Base-by-base conservation (phyloP, 208 protist genomes). In the Crithidia mellificae region DNA sequence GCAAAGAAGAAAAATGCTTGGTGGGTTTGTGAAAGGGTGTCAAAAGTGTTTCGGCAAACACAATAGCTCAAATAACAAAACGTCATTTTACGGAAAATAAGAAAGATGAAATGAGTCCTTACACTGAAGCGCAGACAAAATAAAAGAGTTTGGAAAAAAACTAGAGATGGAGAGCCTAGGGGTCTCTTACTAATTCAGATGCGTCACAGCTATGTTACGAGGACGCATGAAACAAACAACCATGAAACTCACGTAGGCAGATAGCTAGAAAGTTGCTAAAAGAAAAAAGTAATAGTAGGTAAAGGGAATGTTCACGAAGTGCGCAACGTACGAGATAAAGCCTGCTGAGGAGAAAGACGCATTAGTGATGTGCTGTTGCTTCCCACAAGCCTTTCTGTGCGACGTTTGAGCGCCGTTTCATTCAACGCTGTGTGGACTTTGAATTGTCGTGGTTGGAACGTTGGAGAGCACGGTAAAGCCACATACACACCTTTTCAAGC, bases 11-110 rank as follows among this genome's bases (percentile, higher is more conserved):
- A 11, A 38, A 12, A 11, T 38, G 34, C 34, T n/a, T 12, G 34
- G 34, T 38, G 34, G n/a, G n/a, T n/a, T n/a, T n/a, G n/a, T n/a
- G n/a, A n/a, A n/a, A n/a, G n/a, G n/a, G n/a, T n/a, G n/a, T n/a
- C n/a, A n/a, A n/a, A n/a, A n/a, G 41, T 46, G 41, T 46, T 46
- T n/a, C 41, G 41, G 41, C 41, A 46, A 51, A 51, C 46, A 51
- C n/a, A 5, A 27, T 51, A 15, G 17, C 8, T 15, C 4, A 15
- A 38, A 5, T 5, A 12, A 38, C 34, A 38, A 38, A 38, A 38
- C 5, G 34, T 11, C 5, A 38, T n/a, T n/a, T n/a, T 11, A 38
- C 5, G 34, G 11, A 38, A 5, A 38, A n/a, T 17, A n/a, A 46
- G 3, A n/a, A 46, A 6, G n/a, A 46, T 19, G n/a, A 20, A 46